Evolutionary conservation across 208 protist genomes (phyloP).

Genomic region (Herpetomonas tarakana): DNA sequence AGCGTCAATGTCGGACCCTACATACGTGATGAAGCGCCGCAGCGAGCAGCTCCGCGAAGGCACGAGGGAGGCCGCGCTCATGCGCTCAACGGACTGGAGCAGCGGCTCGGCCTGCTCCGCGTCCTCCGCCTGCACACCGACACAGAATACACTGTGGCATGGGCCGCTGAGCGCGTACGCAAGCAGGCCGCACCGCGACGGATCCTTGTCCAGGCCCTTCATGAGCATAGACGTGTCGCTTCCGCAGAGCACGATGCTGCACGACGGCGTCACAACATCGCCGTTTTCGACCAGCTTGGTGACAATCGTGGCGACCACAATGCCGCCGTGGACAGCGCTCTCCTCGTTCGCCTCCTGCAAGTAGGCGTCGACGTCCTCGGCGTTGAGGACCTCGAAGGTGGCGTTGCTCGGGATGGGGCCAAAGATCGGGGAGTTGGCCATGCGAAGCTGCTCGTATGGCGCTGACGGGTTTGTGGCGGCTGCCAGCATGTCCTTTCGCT

Average conservation of each 20-base stretch:
- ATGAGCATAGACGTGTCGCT: conserved; percentile 25
- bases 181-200: conserved; percentile 29
- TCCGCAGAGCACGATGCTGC: conserved; percentile 32
- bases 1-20: too few species aligned
- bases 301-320: conserved; percentile 24
- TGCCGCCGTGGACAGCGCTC: conserved; percentile 21
- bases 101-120: conserved; percentile 16
- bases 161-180: conserved; percentile 46
- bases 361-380: conserved; percentile 21
- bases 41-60: conserved; percentile 40
- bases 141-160: conserved; percentile 43
- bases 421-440: conserved; percentile 58
- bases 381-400: conserved; percentile 15
- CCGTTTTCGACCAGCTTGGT: conserved; percentile 27
- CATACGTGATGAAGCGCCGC: conserved; percentile 42
- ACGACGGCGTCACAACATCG: conserved; percentile 50
- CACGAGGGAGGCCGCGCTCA: conserved; percentile 26
- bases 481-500: conserved; percentile 45
- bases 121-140: conserved; percentile 28
- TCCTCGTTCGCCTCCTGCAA: conserved; percentile 16
- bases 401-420: conserved; percentile 37
- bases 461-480: conserved; percentile 6
- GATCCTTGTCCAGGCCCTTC: conserved; percentile 13
- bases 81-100: conserved; percentile 18
- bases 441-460: conserved; percentile 30